Percentiles rank a stretch among this genome's conserved stretches.
Conservation (phyloP, 768 basidiomycete genomes). For the Leccinum rimulosum region DNA sequence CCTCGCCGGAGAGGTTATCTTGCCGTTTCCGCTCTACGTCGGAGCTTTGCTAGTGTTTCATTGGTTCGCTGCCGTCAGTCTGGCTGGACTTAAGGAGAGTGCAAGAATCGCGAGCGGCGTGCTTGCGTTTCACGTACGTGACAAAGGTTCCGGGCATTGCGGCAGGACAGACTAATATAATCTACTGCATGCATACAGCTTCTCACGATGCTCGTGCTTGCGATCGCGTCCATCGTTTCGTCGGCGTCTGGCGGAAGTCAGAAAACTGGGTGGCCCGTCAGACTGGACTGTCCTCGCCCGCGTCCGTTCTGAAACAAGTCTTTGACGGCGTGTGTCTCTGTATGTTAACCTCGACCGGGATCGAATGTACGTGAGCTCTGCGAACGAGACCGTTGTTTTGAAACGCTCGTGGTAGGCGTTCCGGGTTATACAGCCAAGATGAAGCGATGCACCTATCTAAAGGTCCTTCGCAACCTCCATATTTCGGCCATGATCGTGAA, state of each 20-base stretch:
- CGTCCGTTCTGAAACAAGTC: conserved; percentile 42
- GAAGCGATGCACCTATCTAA: conserved; percentile 51
- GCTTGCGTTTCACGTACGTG: conserved; percentile 59
- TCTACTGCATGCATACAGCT: conserved; percentile 34
- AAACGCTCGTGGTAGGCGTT: conserved; percentile 39
- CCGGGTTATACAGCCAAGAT: conserved; percentile 67
- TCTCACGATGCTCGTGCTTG: conserved; percentile 41
- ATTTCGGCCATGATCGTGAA: conserved; percentile 56
- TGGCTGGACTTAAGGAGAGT: conserved; percentile 61
- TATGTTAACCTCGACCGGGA: conserved; percentile 70
- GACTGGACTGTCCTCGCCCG: conserved; percentile 27
- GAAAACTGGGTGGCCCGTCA: conserved; percentile 52
- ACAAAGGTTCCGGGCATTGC: neutral
- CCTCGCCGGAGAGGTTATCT: conserved; percentile 56
- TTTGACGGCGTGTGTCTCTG: conserved; percentile 70
- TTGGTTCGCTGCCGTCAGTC: conserved; percentile 51
- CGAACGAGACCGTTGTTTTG: neutral
- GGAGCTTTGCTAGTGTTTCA: conserved; percentile 55
- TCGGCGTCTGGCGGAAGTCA: conserved; percentile 51
- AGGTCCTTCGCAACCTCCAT: conserved; percentile 65
- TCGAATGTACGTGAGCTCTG: conserved; percentile 47
- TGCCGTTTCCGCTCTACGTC: conserved; percentile 56
- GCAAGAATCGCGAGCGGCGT: conserved; percentile 57
- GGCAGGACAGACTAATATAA: neutral
- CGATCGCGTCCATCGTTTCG: conserved; percentile 45